A percentile compares a stretch with the other conserved stretches of the same genome.
phyloP scores from a whole-genome alignment of 306 rosid species.

The Vigna mungo region DNA sequence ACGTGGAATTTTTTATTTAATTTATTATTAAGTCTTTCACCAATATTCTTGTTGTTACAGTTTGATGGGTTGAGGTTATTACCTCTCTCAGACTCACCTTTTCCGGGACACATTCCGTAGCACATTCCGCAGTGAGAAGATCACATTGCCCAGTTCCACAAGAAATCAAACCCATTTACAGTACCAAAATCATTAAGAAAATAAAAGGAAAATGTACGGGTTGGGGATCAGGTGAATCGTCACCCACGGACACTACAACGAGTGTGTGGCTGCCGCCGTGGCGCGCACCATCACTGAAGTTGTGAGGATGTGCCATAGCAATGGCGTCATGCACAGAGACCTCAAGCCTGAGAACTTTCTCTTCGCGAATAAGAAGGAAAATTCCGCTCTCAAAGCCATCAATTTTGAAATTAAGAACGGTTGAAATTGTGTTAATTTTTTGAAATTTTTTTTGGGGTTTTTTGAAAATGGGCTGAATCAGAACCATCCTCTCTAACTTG shows the following conservation, averaged over 20 bases:
- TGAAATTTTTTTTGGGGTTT: neutral
- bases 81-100: too few relatives aligned
- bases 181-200: too few relatives aligned
- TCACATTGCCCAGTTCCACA: too few relatives aligned
- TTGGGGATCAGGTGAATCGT: conserved; percentile 48
- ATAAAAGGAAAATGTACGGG: too few relatives aligned
- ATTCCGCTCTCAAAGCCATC: conserved; percentile 75
- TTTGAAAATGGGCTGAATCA: neutral
- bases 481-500: too few relatives aligned
- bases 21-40: too few relatives aligned
- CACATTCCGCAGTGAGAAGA: too few relatives aligned
- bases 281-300: conserved; percentile 70
- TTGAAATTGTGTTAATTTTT: neutral
- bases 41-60: too few relatives aligned
- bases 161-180: too few relatives aligned
- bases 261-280: conserved; percentile 67
- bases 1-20: too few relatives aligned
- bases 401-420: conserved; percentile 58
- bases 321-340: conserved; percentile 80
- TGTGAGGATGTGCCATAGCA: conserved; percentile 78
- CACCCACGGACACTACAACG: conserved; percentile 75
- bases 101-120: too few relatives aligned
- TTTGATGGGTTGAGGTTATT: too few relatives aligned
- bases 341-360: conserved; percentile 82
- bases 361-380: conserved; percentile 72